phyloP scores from a whole-genome alignment of 2,329 filamentous ascomycete genomes.

The Arthrobotrys entomopaga region DNA sequence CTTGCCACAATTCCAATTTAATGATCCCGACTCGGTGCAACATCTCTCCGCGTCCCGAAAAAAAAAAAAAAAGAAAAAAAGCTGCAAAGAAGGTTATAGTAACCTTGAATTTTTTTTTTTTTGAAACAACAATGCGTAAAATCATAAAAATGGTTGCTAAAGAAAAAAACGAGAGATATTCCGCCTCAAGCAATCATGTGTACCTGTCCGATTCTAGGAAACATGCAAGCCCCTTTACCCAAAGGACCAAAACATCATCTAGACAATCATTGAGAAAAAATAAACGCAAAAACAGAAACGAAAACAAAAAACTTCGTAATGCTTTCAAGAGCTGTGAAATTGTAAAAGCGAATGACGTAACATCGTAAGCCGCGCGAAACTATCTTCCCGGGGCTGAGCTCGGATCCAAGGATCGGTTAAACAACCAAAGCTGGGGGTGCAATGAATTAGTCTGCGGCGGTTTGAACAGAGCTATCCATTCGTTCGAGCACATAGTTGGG shows the following conservation, averaged over 20 bases:
- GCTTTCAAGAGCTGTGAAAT: no score
- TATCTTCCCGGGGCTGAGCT: no score
- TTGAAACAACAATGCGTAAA: no score
- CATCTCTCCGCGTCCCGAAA: conserved; percentile 2
- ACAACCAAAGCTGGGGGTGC: neutral
- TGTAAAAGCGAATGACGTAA: no score
- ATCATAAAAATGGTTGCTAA: neutral
- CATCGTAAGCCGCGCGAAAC: no score
- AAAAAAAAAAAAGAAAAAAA: no score
- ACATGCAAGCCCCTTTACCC: conserved; percentile 56
- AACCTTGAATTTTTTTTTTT: no score
- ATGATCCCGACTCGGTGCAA: conserved; percentile 11
- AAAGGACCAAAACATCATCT: conserved; percentile 39
- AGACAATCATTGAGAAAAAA: conserved; percentile 15
- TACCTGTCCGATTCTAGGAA: conserved; percentile 56
- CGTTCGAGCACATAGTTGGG: conserved; percentile 32
- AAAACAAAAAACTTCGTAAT: conserved; percentile 44
- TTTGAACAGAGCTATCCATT: conserved; percentile 44
- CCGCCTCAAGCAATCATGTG: conserved; percentile 52
- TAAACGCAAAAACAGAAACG: conserved; percentile 58
- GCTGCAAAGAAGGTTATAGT: no score
- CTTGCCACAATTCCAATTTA: conserved; percentile 8
- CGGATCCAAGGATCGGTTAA: no score
- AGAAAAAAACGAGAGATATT: conserved; percentile 45
- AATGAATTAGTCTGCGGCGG: conserved; percentile 24